Evolutionary conservation across 2,329 filamentous ascomycete genomes (phyloP).

Genomic region (Arachnopeziza araneosa): DNA sequence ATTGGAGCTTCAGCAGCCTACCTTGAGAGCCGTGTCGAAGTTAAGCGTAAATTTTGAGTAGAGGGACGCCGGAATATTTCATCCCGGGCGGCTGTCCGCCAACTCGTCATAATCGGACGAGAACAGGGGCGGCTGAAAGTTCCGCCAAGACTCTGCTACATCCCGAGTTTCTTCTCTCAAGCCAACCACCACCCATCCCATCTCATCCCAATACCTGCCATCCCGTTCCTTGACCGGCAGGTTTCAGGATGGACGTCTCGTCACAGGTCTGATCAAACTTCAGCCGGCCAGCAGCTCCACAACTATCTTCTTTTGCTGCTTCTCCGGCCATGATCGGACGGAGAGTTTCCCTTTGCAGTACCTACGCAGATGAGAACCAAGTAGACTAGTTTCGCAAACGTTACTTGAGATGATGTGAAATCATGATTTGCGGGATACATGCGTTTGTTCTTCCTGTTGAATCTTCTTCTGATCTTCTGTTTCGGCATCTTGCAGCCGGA

Average conservation of each 20-base stretch:
- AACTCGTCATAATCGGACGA: background rate
- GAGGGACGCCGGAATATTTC: background rate
- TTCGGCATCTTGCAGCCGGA: background rate
- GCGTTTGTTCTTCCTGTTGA: background rate
- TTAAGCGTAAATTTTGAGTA: background rate
- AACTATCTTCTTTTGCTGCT: background rate
- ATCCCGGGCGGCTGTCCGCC: background rate
- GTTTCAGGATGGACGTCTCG: background rate
- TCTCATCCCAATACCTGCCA: background rate
- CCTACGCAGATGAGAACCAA: background rate
- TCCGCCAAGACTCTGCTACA: background rate
- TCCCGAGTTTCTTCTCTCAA: background rate
- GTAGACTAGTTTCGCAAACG: background rate
- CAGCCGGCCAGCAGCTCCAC: background rate
- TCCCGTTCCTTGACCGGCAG: background rate
- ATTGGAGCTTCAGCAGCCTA: no score
- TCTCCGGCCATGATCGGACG: background rate
- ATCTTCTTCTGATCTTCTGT: background rate
- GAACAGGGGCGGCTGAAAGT: background rate
- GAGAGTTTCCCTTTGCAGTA: background rate
- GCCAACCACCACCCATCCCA: background rate
- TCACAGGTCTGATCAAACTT: constrained; percentile 1
- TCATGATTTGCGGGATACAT: background rate
- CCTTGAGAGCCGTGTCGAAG: no score
- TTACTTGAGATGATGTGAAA: background rate